These are phyloP conservation scores for Penicillium diatomitis DNA, from an alignment of 495 filamentous ascomycete species.

Conservation along the genomic window DNA sequence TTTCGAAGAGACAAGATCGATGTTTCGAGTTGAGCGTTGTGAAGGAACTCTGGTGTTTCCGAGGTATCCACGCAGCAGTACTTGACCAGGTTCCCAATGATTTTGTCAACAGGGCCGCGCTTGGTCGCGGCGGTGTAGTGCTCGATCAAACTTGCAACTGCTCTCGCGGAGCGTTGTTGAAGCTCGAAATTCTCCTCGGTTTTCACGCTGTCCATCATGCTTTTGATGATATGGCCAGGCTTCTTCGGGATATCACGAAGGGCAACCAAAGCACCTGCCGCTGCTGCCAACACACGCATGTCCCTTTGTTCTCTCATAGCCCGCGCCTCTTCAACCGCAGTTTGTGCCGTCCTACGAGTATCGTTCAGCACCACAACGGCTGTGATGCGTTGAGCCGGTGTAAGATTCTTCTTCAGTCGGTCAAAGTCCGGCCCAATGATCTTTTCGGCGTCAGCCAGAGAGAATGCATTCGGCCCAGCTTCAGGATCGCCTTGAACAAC, in stretches of 20 bases:
- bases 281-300: constrained; percentile 76
- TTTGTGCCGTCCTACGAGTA: constrained; percentile 55
- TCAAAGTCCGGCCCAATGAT: constrained; percentile 77
- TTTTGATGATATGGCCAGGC: constrained; percentile 80
- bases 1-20: constrained; percentile 87
- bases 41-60: constrained; percentile 88
- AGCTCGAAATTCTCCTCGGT: constrained; percentile 85
- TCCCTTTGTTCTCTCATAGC: constrained; percentile 72
- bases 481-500: constrained; percentile 87
- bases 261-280: constrained; percentile 80
- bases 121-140: constrained; percentile 70
- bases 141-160: constrained; percentile 75
- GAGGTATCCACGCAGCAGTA: constrained; percentile 96
- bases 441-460: constrained; percentile 75
- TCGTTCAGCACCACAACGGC: constrained; percentile 65
- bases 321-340: constrained; percentile 69
- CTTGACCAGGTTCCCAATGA: constrained; percentile 86
- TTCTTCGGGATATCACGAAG: constrained; percentile 83
- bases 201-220: constrained; percentile 97
- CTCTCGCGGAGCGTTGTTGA: constrained; percentile 76
- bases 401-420: constrained; percentile 70
- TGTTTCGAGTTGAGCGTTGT: constrained; percentile 62
- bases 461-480: constrained; percentile 86
- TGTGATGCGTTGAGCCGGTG: constrained; percentile 74
- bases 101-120: constrained; percentile 78